Evolutionary conservation across 805 yeast genomes (phyloP).

Genomic region (Starmera pachycereana): DNA sequence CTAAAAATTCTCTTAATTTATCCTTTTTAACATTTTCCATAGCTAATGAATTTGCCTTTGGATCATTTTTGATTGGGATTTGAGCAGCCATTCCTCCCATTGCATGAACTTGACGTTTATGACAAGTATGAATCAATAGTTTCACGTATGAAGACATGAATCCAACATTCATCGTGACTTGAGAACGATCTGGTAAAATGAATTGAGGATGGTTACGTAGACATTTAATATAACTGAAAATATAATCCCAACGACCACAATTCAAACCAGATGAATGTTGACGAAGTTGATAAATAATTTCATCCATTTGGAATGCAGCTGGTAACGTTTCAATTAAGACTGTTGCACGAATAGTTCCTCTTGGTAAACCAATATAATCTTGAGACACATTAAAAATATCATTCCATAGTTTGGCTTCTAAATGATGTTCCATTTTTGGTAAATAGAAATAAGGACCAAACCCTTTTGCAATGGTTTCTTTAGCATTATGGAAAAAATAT

Average conservation of each 20-base stretch:
- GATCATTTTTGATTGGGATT: constrained; percentile 69
- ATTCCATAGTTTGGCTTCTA: constrained; percentile 78
- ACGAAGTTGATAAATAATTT: constrained; percentile 66
- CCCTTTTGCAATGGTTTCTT: constrained; percentile 48
- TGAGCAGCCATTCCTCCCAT: constrained; percentile 92
- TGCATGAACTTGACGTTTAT: constrained; percentile 72
- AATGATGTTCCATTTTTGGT: constrained; percentile 81
- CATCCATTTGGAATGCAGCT: constrained; percentile 82
- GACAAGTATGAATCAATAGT: constrained; percentile 63
- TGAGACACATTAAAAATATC: constrained; percentile 70
- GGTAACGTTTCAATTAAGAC: constrained; percentile 78
- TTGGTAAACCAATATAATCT: constrained; percentile 54
- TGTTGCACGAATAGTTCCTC: constrained; percentile 76
- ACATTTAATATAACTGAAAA: constrained; percentile 69
- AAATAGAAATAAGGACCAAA: constrained; percentile 75
- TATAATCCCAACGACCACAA: constrained; percentile 89
- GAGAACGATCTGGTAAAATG: constrained; percentile 70
- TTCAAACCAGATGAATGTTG: constrained; percentile 73
- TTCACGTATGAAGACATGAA: constrained; percentile 74
- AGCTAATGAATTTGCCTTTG: constrained; percentile 51
- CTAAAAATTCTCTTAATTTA: constrained; percentile 64
- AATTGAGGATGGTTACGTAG: constrained; percentile 58
- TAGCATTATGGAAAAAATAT: constrained; percentile 68
- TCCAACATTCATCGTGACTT: constrained; percentile 72
- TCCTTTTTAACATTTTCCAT: constrained; percentile 67